These are phyloP conservation scores for Kazachstania kunashirensis DNA, from an alignment of 805 yeast genomes.

Conservation along the genomic window DNA sequence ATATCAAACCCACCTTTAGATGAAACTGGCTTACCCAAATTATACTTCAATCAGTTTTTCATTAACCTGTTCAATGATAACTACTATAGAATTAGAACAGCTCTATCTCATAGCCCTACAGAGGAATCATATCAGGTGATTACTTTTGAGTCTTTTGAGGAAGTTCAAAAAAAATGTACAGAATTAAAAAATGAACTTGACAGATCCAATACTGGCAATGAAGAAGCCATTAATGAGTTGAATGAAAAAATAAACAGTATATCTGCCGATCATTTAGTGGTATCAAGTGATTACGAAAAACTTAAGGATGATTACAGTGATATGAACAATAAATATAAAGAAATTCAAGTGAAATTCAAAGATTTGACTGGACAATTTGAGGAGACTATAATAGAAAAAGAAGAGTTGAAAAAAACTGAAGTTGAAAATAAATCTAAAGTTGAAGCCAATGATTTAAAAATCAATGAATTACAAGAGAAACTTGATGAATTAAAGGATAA, in stretches of 20 bases:
- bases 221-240: conserved; percentile 15
- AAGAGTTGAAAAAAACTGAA: conserved; percentile 22
- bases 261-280: conserved; percentile 13
- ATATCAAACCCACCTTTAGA: conserved; percentile 49
- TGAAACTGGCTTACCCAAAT: conserved; percentile 79
- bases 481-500: conserved; percentile 20
- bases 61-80: conserved; percentile 62
- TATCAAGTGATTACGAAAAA: not conserved
- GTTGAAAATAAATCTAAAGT: conserved; percentile 30
- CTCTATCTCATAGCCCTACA: conserved; percentile 65
- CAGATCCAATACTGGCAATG: conserved; percentile 25
- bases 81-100: conserved; percentile 53
- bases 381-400: conserved; percentile 13
- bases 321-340: conserved; percentile 12
- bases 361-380: conserved; percentile 11
- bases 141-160: conserved; percentile 43
- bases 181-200: conserved; percentile 26
- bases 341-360: conserved; percentile 4
- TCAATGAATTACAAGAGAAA: conserved; percentile 12
- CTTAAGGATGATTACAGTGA: conserved; percentile 1
- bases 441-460: conserved; percentile 17
- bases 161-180: conserved; percentile 32
- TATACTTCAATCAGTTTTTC: conserved; percentile 59
- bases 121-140: conserved; percentile 60
- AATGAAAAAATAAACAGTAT: conserved; percentile 10